These are phyloP conservation scores for Plicaturopsis crispa DNA, from an alignment of 768 basidiomycete genomes.

Conservation along the genomic window DNA sequence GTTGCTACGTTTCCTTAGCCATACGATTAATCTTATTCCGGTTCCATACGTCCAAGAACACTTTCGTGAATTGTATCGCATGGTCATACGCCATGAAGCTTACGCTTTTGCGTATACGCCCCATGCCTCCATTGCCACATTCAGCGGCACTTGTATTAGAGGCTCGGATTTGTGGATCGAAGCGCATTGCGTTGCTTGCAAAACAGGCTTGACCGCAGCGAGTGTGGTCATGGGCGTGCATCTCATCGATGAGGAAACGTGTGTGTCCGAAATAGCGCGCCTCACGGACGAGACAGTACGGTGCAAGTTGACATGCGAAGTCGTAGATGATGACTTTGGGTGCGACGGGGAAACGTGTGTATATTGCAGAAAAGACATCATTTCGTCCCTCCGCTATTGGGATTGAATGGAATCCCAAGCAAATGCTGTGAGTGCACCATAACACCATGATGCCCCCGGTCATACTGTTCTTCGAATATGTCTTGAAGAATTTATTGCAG, in stretches of 20 bases:
- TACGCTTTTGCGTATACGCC: slow-evolving; percentile 11
- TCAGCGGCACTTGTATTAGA: slow-evolving; percentile 28
- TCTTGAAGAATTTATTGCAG: slow-evolving; percentile 10
- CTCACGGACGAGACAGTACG: slow-evolving; percentile 18
- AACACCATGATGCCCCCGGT: slow-evolving; percentile 6
- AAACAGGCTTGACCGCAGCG: slow-evolving; percentile 23
- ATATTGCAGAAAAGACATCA: slow-evolving; percentile 18
- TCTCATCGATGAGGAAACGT: slow-evolving; percentile 25
- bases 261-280: slow-evolving; percentile 23
- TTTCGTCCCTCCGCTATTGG: slow-evolving; percentile 16
- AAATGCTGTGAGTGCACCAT: slow-evolving; percentile 10
- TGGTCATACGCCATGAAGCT: slow-evolving; percentile 14
- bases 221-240: slow-evolving; percentile 25
- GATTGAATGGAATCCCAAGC: slow-evolving; percentile 14
- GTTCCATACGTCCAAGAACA: slow-evolving; percentile 1
- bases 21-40: background rate
- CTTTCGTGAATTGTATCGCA: slow-evolving; percentile 10
- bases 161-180: slow-evolving; percentile 15
- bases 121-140: slow-evolving; percentile 21
- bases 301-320: slow-evolving; percentile 23
- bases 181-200: slow-evolving; percentile 18
- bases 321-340: slow-evolving; percentile 23
- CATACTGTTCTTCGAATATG: slow-evolving; percentile 6
- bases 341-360: slow-evolving; percentile 19
- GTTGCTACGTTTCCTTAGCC: too few species aligned